Percentiles rank a stretch among this genome's conserved stretches.
phyloP scores from a whole-genome alignment of 208 protist genomes.

The Crithidia expoeki region DNA sequence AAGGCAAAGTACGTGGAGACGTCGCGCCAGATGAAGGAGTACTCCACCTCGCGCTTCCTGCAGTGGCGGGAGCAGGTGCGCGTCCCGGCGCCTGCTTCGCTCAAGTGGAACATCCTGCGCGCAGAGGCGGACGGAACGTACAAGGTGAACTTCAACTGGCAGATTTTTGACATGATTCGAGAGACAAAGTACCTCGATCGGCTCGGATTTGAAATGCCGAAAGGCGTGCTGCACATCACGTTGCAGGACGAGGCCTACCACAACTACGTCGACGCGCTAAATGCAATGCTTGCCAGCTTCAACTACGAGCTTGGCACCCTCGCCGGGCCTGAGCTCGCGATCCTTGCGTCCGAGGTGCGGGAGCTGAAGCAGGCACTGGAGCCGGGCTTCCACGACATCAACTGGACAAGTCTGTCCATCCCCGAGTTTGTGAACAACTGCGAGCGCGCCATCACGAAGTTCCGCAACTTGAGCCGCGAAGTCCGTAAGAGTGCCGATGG shows the following conservation, averaged over 20 bases:
- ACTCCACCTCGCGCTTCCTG: slow-evolving; percentile 89
- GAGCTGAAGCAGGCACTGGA: slow-evolving; percentile 91
- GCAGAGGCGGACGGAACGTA: slow-evolving; percentile 69
- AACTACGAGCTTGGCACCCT: slow-evolving; percentile 86
- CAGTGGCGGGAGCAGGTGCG: slow-evolving; percentile 92
- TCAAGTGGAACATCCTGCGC: slow-evolving; percentile 94
- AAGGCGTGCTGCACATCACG: slow-evolving; percentile 96
- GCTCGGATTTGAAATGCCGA: slow-evolving; percentile 96
- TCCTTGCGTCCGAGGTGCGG: slow-evolving; percentile 88
- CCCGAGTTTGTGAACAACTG: slow-evolving; percentile 95
- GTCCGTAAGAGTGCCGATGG: slow-evolving; percentile 96
- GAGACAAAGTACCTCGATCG: slow-evolving; percentile 98
- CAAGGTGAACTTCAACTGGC: slow-evolving; percentile 95
- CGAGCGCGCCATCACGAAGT: slow-evolving; percentile 95
- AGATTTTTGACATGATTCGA: slow-evolving; percentile 94
- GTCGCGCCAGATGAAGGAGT: slow-evolving; percentile 94
- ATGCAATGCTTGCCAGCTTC: slow-evolving; percentile 94
- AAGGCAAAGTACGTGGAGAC: slow-evolving; percentile 93
- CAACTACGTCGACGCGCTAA: slow-evolving; percentile 94
- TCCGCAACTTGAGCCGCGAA: slow-evolving; percentile 95
- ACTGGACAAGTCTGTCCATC: slow-evolving; percentile 99
- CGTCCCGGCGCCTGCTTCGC: slow-evolving; percentile 75
- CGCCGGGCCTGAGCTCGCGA: slow-evolving; percentile 90
- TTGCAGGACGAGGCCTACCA: slow-evolving; percentile 98
- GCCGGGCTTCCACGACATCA: slow-evolving; percentile 95